Conservation (phyloP, 73 alveolate species). For the Tetrahymena thermophila region DNA sequence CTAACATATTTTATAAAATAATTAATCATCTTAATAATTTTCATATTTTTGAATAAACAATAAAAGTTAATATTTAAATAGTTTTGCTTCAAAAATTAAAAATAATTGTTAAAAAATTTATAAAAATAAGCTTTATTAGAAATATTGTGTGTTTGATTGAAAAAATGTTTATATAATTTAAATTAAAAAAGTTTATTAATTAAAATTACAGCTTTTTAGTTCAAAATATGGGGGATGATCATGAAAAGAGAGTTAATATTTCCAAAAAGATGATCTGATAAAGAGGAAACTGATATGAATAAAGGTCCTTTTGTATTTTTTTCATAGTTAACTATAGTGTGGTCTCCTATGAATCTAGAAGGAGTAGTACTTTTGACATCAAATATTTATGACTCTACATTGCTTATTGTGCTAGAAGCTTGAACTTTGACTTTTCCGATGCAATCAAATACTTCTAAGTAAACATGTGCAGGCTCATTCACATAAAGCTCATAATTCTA, state of each 20-base stretch:
- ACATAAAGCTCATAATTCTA: not conserved
- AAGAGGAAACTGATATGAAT: not conserved
- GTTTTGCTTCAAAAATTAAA: too few species aligned
- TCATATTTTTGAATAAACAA: too few species aligned
- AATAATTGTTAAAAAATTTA: too few species aligned
- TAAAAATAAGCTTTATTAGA: too few species aligned
- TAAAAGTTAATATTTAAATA: too few species aligned
- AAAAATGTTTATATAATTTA: too few species aligned
- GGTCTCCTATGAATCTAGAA: not conserved
- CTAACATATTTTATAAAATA: too few species aligned
- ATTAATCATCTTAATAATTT: too few species aligned
- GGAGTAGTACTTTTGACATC: not conserved
- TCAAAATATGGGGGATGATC: not conserved
- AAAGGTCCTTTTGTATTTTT: not conserved
- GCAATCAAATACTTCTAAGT: not conserved
- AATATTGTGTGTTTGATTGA: too few species aligned
- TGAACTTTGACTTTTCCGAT: not conserved
- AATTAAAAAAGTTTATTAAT: too few species aligned
- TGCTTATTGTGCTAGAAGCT: not conserved
- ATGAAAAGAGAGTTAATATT: not conserved
- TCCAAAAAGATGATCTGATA: not conserved
- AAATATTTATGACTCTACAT: not conserved
- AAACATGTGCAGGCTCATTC: not conserved
- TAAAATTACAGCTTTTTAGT: not conserved
- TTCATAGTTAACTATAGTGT: not conserved